These are phyloP conservation scores for Dactylellina parvicollis DNA, from an alignment of 2,329 filamentous ascomycete species.

Conservation along the genomic window DNA sequence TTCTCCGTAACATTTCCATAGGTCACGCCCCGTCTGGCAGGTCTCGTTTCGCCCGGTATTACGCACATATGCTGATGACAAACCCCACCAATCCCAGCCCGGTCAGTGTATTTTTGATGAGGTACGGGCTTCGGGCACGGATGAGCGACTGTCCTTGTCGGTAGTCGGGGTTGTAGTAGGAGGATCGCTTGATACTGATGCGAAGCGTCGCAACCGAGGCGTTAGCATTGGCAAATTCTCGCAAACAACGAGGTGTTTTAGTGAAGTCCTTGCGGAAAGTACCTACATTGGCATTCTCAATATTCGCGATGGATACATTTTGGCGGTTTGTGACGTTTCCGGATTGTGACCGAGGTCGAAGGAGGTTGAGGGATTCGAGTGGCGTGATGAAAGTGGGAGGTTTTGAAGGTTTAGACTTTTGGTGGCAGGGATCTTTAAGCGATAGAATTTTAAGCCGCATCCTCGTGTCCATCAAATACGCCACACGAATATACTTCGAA, in stretches of 20 bases:
- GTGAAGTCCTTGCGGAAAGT: background rate
- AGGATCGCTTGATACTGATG: conserved; percentile 65
- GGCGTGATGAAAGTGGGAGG: conserved; percentile 32
- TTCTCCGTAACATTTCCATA: background rate
- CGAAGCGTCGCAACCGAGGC: background rate
- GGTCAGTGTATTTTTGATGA: conserved; percentile 86
- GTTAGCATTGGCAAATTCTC: conserved; percentile 6
- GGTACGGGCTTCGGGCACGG: conserved; percentile 88
- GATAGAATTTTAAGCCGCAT: background rate
- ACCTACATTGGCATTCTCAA: conserved; percentile 47
- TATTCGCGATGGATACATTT: conserved; percentile 36
- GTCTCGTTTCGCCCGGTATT: background rate
- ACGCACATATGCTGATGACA: conserved; percentile 87
- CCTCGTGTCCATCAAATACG: too few relatives aligned
- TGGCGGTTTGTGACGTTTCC: conserved; percentile 1
- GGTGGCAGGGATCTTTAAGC: conserved; percentile 27
- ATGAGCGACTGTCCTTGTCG: conserved; percentile 88
- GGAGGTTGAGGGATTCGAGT: background rate
- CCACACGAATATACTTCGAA: too few relatives aligned
- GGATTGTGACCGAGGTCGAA: background rate
- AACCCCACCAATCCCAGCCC: conserved; percentile 79
- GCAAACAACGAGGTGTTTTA: background rate
- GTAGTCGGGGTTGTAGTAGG: conserved; percentile 91
- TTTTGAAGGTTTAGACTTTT: conserved; percentile 29
- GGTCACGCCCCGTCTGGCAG: background rate